A percentile compares a stretch with the other conserved stretches of the same genome.
phyloP scores from a whole-genome alignment of 257 asterid genomes.

The Capsicum baccatum region DNA sequence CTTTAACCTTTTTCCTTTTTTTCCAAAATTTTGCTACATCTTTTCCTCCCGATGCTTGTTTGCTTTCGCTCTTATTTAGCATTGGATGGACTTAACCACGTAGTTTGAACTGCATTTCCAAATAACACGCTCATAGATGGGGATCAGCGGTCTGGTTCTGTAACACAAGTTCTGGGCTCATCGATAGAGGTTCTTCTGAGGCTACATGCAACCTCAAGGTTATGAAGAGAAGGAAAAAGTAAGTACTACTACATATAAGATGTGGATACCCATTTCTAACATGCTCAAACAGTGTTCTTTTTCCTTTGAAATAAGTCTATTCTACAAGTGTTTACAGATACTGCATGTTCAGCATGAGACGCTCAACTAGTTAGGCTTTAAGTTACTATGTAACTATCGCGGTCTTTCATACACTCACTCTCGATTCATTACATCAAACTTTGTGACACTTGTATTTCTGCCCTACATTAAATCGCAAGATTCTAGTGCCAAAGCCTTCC shows the following conservation, averaged over 20 bases:
- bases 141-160: no score
- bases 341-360: not conserved
- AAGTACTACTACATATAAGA: not conserved
- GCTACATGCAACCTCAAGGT: no score
- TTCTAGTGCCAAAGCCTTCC: conserved; percentile 77
- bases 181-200: not conserved
- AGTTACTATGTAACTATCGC: not conserved
- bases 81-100: not conserved
- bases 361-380: not conserved
- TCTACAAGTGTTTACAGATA: conserved; percentile 8
- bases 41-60: not conserved
- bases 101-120: no score
- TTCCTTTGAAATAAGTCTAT: not conserved
- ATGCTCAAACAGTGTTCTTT: not conserved
- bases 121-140: no score
- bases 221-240: not conserved
- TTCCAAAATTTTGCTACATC: no score
- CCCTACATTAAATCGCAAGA: conserved; percentile 85
- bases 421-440: conserved; percentile 44
- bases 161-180: not conserved
- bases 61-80: not conserved
- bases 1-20: no score
- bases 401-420: not conserved
- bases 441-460: conserved; percentile 91
- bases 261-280: not conserved